Conservation (phyloP, 2,329 filamentous ascomycete genomes). For the Drechslerella stenobrocha region DNA sequence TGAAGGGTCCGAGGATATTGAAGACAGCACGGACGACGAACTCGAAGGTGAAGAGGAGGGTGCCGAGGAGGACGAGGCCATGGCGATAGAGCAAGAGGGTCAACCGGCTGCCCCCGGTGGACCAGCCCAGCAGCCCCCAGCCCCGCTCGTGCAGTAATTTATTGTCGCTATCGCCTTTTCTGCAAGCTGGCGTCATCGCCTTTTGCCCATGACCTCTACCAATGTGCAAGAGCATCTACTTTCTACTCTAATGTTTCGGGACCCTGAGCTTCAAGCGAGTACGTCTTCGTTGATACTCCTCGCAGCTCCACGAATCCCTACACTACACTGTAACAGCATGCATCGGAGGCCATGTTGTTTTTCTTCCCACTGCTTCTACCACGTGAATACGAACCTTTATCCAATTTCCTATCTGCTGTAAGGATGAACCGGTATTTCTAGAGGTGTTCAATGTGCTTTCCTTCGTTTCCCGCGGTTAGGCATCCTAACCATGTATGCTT, state of each 20-base stretch:
- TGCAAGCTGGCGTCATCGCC: no score
- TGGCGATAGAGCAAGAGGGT: slow-evolving; percentile 63
- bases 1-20: slow-evolving; percentile 60
- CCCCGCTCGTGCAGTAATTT: no score
- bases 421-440: slow-evolving; percentile 37
- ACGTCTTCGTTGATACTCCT: slow-evolving; percentile 29
- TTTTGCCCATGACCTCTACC: no score
- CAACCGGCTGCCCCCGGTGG: slow-evolving; percentile 36
- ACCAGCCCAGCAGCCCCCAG: slow-evolving; percentile 23
- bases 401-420: slow-evolving; percentile 22
- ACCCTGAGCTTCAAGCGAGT: slow-evolving; percentile 38
- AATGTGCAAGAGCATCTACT: slow-evolving; percentile 9
- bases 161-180: no score
- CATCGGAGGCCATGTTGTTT: slow-evolving; percentile 20
- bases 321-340: slow-evolving; percentile 27
- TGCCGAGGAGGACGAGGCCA: slow-evolving; percentile 72
- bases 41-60: slow-evolving; percentile 79
- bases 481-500: neutral
- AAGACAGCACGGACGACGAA: slow-evolving; percentile 67
- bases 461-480: neutral
- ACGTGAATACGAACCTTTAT: slow-evolving; percentile 14
- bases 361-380: slow-evolving; percentile 11
- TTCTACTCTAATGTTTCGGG: slow-evolving; percentile 14
- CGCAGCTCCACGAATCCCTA: slow-evolving; percentile 16
- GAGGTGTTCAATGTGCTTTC: slow-evolving; percentile 7